These are phyloP conservation scores for Salix suchowensis DNA, from an alignment of 345 rosid genomes.

Conservation along the genomic window DNA sequence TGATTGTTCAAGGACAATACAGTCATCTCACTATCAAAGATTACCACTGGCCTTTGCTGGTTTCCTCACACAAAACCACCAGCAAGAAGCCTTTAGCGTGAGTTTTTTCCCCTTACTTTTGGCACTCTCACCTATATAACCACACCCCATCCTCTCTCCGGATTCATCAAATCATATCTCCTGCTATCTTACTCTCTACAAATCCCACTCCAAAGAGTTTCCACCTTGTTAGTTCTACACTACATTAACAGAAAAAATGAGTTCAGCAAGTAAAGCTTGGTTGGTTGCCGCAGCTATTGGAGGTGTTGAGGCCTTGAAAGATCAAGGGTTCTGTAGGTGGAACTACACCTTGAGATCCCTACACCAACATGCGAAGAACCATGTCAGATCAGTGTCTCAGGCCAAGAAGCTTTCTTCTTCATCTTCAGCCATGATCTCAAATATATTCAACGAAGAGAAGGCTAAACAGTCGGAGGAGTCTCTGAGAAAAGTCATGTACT, in stretches of 20 bases:
- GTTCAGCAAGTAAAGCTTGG: constrained; percentile 36
- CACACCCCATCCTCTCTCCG: no score
- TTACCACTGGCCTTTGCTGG: background rate
- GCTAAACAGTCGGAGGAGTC: constrained; percentile 14
- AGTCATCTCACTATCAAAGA: background rate
- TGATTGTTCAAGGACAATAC: no score
- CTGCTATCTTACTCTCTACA: no score
- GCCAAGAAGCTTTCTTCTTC: constrained; percentile 18
- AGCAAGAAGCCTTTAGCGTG: no score
- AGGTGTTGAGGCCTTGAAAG: constrained; percentile 38
- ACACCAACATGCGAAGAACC: constrained; percentile 17
- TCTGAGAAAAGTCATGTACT: constrained; percentile 9
- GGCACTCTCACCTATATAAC: no score
- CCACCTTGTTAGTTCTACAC: no score
- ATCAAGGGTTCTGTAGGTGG: constrained; percentile 40
- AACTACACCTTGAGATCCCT: constrained; percentile 20
- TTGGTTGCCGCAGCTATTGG: constrained; percentile 29
- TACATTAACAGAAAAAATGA: constrained; percentile 9
- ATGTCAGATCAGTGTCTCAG: constrained; percentile 11
- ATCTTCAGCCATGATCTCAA: background rate
- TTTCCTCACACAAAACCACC: background rate
- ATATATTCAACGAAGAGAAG: constrained; percentile 11
- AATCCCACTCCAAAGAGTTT: no score
- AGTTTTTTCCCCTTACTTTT: no score
- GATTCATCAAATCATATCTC: no score